Percentiles rank a stretch among this genome's conserved stretches.
Conservation (phyloP, 208 protist species). For the Leishmania tropica region DNA sequence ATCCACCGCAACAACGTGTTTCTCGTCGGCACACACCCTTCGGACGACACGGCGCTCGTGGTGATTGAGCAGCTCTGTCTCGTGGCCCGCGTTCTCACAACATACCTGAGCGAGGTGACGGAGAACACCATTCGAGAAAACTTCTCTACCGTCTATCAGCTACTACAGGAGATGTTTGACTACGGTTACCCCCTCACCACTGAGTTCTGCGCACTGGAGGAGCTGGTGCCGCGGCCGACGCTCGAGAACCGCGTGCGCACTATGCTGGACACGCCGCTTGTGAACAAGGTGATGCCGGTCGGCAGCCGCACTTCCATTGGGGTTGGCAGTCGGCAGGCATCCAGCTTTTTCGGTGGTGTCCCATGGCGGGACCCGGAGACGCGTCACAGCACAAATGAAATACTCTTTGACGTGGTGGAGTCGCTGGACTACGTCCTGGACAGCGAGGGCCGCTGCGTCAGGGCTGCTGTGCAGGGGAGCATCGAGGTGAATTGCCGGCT, state of each 20-base stretch:
- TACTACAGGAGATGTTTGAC: conserved; percentile 93
- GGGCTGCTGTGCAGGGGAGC: conserved; percentile 63
- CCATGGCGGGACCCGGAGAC: conserved; percentile 85
- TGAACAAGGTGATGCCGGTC: conserved; percentile 29
- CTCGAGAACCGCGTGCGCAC: conserved; percentile 84
- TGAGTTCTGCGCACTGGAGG: conserved; percentile 80
- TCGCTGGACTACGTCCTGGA: conserved; percentile 84
- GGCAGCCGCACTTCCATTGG: conserved; percentile 17
- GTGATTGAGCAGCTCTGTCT: conserved; percentile 76
- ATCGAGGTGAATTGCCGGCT: conserved; percentile 87
- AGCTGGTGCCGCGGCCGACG: conserved; percentile 86
- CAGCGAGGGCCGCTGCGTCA: conserved; percentile 67
- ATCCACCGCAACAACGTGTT: conserved; percentile 78
- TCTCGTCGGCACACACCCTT: conserved; percentile 58
- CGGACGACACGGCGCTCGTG: conserved; percentile 78
- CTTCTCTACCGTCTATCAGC: conserved; percentile 92
- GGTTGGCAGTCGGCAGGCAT: conserved; percentile 22
- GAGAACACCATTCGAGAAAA: conserved; percentile 88
- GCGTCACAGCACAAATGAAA: conserved; percentile 82
- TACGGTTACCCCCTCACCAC: conserved; percentile 92
- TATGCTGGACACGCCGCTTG: conserved; percentile 55
- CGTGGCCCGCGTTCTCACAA: conserved; percentile 63
- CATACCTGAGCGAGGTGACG: conserved; percentile 79
- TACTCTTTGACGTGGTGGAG: conserved; percentile 95
- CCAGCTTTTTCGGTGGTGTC: conserved; percentile 26